A percentile compares a stretch with the other conserved stretches of the same genome.
phyloP scores from a whole-genome alignment of 768 basidiomycete species.

The Boletus pseudopeckii region DNA sequence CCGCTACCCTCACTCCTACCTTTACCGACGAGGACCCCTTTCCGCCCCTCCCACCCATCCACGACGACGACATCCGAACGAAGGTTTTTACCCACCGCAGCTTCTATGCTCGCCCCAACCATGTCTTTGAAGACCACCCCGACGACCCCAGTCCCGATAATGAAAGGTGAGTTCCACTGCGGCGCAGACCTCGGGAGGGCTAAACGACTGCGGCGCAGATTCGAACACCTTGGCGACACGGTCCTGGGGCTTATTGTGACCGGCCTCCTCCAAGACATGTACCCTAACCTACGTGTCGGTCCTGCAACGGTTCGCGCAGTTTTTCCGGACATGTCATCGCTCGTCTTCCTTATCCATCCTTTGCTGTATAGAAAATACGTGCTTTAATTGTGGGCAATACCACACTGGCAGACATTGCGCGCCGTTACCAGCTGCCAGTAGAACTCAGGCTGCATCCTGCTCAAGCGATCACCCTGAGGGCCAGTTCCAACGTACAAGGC shows the following conservation, averaged over 20 bases:
- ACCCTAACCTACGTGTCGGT: conserved; percentile 70
- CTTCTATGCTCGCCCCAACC: conserved; percentile 62
- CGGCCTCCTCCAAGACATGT: conserved; percentile 55
- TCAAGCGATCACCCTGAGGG: conserved; percentile 66
- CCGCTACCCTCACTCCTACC: conserved; percentile 23
- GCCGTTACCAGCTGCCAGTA: conserved; percentile 62
- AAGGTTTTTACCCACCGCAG: conserved; percentile 79
- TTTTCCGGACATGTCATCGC: neutral
- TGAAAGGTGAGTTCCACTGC: conserved; percentile 53
- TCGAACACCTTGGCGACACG: conserved; percentile 74
- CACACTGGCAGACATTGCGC: conserved; percentile 68
- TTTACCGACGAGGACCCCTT: conserved; percentile 32
- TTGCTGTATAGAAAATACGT: conserved; percentile 62
- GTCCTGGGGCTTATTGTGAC: conserved; percentile 71
- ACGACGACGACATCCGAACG: conserved; percentile 39
- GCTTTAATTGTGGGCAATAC: conserved; percentile 71
- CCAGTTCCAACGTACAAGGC: conserved; percentile 75
- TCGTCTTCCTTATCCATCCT: too few relatives aligned
- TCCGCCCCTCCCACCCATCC: conserved; percentile 61
- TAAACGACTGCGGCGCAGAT: conserved; percentile 36
- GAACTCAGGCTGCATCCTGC: conserved; percentile 63
- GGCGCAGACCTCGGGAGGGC: neutral
- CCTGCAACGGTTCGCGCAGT: conserved; percentile 54
- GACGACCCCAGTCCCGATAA: conserved; percentile 79
- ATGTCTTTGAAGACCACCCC: conserved; percentile 71